phyloP scores from a whole-genome alignment of 257 asterid genomes.

The Scutellaria minor region DNA sequence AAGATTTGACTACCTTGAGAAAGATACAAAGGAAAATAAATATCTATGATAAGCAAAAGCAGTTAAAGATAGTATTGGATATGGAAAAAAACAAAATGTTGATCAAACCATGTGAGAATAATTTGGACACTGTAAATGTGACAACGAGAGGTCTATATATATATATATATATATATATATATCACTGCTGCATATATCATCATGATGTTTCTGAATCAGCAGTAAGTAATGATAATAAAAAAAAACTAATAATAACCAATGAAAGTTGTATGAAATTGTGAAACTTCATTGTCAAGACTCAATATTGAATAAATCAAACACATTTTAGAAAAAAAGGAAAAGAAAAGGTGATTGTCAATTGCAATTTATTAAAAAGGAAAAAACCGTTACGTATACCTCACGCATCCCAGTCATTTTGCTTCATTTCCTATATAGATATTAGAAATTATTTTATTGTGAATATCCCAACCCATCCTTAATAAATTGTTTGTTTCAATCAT shows the following conservation, averaged over 20 bases:
- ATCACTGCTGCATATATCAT: neutral
- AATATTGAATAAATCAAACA: too few species aligned
- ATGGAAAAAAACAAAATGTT: conserved; percentile 8
- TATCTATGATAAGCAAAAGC: neutral
- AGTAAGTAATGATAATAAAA: conserved; percentile 5
- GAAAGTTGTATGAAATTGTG: too few species aligned
- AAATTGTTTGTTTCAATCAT: neutral
- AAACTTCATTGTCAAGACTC: too few species aligned
- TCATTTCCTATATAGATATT: neutral
- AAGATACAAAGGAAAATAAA: neutral
- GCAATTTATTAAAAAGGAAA: neutral
- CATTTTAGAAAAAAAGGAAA: neutral
- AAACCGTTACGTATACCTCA: conserved; percentile 5
- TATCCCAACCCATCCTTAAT: neutral
- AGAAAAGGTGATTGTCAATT: neutral
- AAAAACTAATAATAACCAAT: too few species aligned
- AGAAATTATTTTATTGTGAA: neutral
- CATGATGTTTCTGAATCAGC: conserved; percentile 1
- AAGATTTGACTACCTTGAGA: neutral
- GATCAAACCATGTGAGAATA: conserved; percentile 27
- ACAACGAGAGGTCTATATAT: neutral
- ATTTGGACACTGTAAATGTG: conserved; percentile 13
- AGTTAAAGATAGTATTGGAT: neutral
- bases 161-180: too few species aligned
- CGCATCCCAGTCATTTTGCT: conserved; percentile 26